Evolutionary conservation across 768 basidiomycete genomes (phyloP), one percentile per base, ranked within the genome.

Genomic region (Tubosaeta brunneosetosa): DNA sequence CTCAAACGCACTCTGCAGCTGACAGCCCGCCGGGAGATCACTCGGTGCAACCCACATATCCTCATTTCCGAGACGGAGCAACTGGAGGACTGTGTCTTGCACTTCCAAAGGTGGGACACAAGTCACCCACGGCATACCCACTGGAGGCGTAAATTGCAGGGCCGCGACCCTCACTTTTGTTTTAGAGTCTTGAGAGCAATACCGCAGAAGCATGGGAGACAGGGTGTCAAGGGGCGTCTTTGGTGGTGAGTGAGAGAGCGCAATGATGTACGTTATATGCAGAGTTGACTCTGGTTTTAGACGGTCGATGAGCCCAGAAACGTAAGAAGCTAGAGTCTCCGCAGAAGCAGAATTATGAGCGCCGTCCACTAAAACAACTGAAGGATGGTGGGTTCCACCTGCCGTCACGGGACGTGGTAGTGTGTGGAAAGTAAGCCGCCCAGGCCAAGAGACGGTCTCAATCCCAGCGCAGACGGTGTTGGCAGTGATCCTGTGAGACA

Each of bases 111-210:
- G 75, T 7, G 80, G 65, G 0, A 86, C 84, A 4, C 84, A 72
- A 34, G 74, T 78, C 25, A 98, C 85, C 97, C 97, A 99, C 0
- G 94, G 91, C 97, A 99, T 98, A 3, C 86, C 90, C 3, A 85
- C 88, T 0, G 93, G 89, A 4, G 81, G 82, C 2, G 84, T 77
- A 66, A 94, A 95, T 14, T 67, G 66, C 19, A 86, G 62, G 1
- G 83, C 71, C 3, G 85, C 85, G 17, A 86, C 73, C 22, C 66
- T 71, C 14, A 75, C 61, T 22, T 70, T 70, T n/a, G 77, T 61
- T 56, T 29, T 60, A 38, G 55, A 42, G 14, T 50, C 22, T 32
- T 56, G 33, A 25, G 65, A 61, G 36, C 77, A 61, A 12, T 63
- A 69, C 3, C 72, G 66, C 2, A 76, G 69, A 8, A 95, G 66